Evolutionary conservation across 2,329 filamentous ascomycete species (phyloP).

Genomic region (Ascochyta clinopodiicola): DNA sequence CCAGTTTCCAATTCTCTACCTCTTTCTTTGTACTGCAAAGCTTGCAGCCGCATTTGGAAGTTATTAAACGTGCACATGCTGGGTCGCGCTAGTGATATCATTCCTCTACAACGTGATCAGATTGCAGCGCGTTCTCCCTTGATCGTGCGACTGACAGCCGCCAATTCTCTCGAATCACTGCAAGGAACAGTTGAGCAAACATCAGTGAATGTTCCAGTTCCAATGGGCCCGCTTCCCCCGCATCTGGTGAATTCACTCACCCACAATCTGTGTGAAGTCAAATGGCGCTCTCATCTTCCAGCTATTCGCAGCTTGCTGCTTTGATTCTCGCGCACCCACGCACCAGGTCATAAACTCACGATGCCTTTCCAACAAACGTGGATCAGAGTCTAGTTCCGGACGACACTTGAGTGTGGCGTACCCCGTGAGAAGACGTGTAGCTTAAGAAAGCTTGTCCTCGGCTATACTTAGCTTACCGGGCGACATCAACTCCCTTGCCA

Average conservation of each 20-base stretch:
- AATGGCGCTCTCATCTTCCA: not conserved
- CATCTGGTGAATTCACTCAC: not conserved
- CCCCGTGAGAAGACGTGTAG: constrained; percentile 4
- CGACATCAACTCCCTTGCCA: constrained; percentile 9
- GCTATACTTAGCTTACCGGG: constrained; percentile 10
- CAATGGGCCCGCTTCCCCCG: not conserved
- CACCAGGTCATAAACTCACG: not conserved
- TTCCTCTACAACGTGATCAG: constrained; percentile 12
- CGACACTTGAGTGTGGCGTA: constrained; percentile 2
- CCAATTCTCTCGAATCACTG: not conserved
- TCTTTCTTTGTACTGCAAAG: constrained; percentile 9
- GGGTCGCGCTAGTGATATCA: constrained; percentile 7
- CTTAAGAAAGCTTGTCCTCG: constrained; percentile 7
- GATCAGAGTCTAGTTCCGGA: not conserved
- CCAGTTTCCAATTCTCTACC: not conserved
- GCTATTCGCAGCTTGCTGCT: not conserved
- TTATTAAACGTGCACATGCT: not conserved
- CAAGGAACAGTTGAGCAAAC: not conserved
- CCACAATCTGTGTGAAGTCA: not conserved
- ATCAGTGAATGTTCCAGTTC: not conserved
- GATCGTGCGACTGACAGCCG: not conserved
- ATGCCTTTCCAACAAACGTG: not conserved
- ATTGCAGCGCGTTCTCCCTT: constrained; percentile 6
- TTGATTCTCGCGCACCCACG: not conserved
- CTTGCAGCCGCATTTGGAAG: constrained; percentile 4